Conservation (phyloP, 306 rosid species). For the Acmispon strigosus region DNA sequence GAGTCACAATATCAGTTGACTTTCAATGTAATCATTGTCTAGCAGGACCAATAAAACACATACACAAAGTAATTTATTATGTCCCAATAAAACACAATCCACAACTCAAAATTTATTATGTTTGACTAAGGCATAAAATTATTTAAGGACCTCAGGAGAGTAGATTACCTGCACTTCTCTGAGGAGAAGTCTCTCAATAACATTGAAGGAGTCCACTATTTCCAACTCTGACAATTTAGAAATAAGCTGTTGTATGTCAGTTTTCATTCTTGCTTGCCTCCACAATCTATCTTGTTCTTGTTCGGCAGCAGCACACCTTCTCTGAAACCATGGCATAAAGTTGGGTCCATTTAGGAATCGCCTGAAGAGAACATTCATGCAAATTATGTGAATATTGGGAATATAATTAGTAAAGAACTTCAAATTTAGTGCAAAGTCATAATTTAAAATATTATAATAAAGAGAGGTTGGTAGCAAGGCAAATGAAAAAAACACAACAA, state of each 20-base stretch:
- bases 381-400: slow-evolving; percentile 6
- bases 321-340: slow-evolving; percentile 78
- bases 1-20: neutral
- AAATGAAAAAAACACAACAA: neutral
- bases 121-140: neutral
- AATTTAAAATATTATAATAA: neutral
- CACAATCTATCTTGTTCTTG: slow-evolving; percentile 80
- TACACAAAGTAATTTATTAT: neutral
- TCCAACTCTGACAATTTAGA: slow-evolving; percentile 73
- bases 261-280: slow-evolving; percentile 73
- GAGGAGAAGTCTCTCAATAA: slow-evolving; percentile 70
- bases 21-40: neutral
- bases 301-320: slow-evolving; percentile 76
- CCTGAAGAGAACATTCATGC: slow-evolving; percentile 35
- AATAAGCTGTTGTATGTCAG: slow-evolving; percentile 53
- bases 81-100: neutral
- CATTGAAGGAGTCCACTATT: slow-evolving; percentile 66
- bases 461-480: neutral
- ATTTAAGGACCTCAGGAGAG: neutral
- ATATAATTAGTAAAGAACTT: neutral
- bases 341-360: slow-evolving; percentile 82
- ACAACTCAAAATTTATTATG: neutral
- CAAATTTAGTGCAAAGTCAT: neutral
- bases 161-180: slow-evolving; percentile 57
- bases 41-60: neutral